Evolutionary conservation across 345 rosid genomes (phyloP).

Genomic region (Firmiana major): DNA sequence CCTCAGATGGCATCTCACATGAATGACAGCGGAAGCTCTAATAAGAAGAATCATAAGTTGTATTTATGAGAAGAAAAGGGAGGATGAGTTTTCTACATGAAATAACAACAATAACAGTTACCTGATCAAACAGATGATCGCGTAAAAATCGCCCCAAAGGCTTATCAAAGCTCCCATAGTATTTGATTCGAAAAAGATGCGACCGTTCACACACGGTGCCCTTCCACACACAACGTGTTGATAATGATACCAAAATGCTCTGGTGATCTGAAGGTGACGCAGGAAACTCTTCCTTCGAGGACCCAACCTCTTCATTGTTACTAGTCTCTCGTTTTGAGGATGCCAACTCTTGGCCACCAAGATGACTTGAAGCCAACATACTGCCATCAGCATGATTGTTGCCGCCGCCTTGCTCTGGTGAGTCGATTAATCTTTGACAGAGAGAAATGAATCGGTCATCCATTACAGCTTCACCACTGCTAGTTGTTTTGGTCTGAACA

Average conservation of each 20-base stretch:
- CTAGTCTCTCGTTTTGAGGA: constrained; percentile 27
- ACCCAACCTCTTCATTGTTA: constrained; percentile 40
- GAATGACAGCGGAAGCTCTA: constrained; percentile 67
- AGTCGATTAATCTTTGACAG: constrained; percentile 20
- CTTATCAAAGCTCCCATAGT: constrained; percentile 90
- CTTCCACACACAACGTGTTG: constrained; percentile 91
- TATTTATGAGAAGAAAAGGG: neutral
- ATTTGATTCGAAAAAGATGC: constrained; percentile 85
- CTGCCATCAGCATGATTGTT: constrained; percentile 20
- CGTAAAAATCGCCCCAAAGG: constrained; percentile 87
- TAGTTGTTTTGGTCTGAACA: constrained; percentile 22
- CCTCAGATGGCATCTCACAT: constrained; percentile 93
- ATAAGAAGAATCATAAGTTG: constrained; percentile 9
- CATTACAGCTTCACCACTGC: constrained; percentile 8
- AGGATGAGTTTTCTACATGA: constrained; percentile 3
- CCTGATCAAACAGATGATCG: constrained; percentile 93
- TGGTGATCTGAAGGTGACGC: constrained; percentile 92
- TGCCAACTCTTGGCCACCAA: constrained; percentile 22
- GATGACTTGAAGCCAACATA: constrained; percentile 22
- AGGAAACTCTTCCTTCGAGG: constrained; percentile 78
- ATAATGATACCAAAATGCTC: constrained; percentile 91
- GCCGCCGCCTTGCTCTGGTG: constrained; percentile 22
- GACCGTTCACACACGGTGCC: constrained; percentile 90
- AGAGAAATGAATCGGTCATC: constrained; percentile 18
- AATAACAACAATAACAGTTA: constrained; percentile 22